Evolutionary conservation across 148 eudicot genomes (phyloP).

Genomic region (Fallopia convolvulus): DNA sequence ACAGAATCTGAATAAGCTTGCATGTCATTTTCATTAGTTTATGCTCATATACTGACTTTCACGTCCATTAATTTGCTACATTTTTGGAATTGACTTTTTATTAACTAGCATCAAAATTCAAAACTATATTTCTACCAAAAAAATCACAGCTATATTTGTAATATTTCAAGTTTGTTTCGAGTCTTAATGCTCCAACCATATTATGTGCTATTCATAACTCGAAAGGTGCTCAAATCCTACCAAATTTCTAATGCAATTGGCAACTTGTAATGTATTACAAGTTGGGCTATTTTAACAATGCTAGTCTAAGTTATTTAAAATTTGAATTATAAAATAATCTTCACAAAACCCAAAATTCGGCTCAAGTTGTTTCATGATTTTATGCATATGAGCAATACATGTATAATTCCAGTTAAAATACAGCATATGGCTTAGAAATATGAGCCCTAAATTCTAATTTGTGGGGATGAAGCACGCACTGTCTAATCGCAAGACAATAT

Average conservation of each 20-base stretch:
- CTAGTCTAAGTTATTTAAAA: background rate
- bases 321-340: background rate
- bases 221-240: too few species aligned
- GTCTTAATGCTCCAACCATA: background rate
- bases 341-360: background rate
- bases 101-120: background rate
- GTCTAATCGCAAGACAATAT: background rate
- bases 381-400: background rate
- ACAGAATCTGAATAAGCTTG: background rate
- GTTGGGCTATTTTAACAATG: background rate
- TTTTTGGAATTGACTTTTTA: conserved; percentile 4
- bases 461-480: background rate
- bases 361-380: background rate
- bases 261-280: background rate
- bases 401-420: background rate
- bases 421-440: background rate
- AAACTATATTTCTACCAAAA: too few species aligned
- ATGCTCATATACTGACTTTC: conserved; percentile 3
- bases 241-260: background rate
- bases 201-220: too few species aligned
- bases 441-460: background rate
- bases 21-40: conserved; percentile 11
- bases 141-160: background rate
- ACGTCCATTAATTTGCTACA: conserved; percentile 1
- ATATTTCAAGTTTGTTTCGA: background rate